Percentiles rank a stretch among this genome's conserved stretches.
phyloP scores from a whole-genome alignment of 2,329 filamentous ascomycete species.

The Xylariales sp. region DNA sequence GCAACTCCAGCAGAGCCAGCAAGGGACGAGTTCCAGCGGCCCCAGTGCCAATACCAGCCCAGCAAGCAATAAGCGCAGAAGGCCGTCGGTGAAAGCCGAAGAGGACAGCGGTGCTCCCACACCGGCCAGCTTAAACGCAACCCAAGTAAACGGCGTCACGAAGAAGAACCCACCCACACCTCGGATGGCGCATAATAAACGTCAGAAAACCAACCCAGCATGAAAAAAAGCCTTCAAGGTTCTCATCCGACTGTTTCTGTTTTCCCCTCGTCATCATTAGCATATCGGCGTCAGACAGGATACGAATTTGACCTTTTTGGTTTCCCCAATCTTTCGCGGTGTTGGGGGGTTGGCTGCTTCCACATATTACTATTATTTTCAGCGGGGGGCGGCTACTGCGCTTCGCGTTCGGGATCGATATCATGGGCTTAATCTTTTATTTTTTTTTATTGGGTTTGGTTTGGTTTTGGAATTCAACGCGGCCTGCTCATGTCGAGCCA shows the following conservation, averaged over 20 bases:
- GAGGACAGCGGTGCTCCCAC: conserved; percentile 66
- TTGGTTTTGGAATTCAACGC: conserved; percentile 3
- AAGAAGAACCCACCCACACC: conserved; percentile 68
- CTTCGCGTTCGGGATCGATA: conserved; percentile 38
- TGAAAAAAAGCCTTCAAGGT: conserved; percentile 20
- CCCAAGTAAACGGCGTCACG: conserved; percentile 64
- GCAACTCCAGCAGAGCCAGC: conserved; percentile 75
- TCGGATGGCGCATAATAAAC: conserved; percentile 61
- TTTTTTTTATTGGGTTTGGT: neutral
- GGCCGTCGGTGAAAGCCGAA: conserved; percentile 69
- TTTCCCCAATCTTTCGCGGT: conserved; percentile 38
- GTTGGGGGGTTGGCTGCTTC: conserved; percentile 37
- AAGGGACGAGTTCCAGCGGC: conserved; percentile 73
- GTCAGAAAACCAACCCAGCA: conserved; percentile 60
- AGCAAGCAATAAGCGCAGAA: conserved; percentile 68
- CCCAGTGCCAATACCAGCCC: conserved; percentile 76
- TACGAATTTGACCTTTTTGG: conserved; percentile 40
- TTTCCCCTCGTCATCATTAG: conserved; percentile 35
- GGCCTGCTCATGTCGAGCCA: conserved; percentile 21
- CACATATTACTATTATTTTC: conserved; percentile 15
- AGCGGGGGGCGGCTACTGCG: conserved; percentile 32
- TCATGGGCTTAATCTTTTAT: conserved; percentile 27
- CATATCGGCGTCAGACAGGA: conserved; percentile 47
- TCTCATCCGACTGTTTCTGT: neutral
- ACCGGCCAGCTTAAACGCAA: conserved; percentile 54